A percentile compares a stretch with the other conserved stretches of the same genome.
These are phyloP conservation scores for Metschnikowia dekortorum DNA, from an alignment of 805 yeast genomes.

Conservation along the genomic window DNA sequence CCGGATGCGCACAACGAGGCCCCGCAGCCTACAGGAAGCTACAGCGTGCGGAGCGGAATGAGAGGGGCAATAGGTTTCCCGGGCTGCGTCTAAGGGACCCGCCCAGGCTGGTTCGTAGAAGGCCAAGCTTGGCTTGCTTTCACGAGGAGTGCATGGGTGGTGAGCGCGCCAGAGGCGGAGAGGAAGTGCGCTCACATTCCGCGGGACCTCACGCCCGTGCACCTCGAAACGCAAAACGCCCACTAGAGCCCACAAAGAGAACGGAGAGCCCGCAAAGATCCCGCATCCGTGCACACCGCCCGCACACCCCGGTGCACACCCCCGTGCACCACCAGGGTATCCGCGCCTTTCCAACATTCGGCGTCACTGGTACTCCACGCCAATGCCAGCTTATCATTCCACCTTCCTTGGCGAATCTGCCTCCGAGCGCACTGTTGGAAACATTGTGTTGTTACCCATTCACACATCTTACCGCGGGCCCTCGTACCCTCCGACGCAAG, in stretches of 20 bases:
- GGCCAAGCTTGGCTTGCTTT: not conserved
- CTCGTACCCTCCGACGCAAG: conserved; percentile 66
- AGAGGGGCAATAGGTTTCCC: not conserved
- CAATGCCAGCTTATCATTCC: conserved; percentile 70
- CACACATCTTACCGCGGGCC: conserved; percentile 88
- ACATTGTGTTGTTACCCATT: conserved; percentile 79
- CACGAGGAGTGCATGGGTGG: not conserved
- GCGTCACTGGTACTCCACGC: not conserved
- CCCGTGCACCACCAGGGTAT: not conserved
- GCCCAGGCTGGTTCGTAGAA: too few species aligned
- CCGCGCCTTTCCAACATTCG: not conserved
- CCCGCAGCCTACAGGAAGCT: not conserved
- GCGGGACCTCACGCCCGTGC: not conserved
- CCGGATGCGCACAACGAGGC: not conserved
- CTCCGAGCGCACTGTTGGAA: conserved; percentile 60
- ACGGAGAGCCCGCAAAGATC: too few species aligned
- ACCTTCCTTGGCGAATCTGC: conserved; percentile 57
- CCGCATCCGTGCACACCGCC: too few species aligned
- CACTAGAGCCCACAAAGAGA: not conserved
- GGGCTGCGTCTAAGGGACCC: too few species aligned
- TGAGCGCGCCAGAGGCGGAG: not conserved
- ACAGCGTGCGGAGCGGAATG: not conserved
- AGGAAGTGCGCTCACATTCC: not conserved
- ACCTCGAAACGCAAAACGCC: not conserved
- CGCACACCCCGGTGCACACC: not conserved